Evolutionary conservation across 345 rosid genomes (phyloP).

Genomic region (Hirschfeldia incana): DNA sequence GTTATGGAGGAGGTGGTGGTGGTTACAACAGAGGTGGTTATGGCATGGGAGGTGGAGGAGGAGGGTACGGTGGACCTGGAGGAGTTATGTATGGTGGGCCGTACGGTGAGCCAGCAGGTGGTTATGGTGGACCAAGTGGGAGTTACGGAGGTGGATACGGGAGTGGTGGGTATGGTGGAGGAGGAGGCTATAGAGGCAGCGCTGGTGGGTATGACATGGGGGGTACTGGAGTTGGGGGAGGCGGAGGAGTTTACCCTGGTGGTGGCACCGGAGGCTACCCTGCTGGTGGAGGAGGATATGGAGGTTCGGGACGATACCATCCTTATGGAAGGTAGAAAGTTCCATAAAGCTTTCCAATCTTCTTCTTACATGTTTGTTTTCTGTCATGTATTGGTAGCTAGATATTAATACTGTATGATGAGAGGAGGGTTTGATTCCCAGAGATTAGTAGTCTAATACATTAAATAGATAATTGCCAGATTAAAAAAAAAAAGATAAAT

Average conservation of each 20-base stretch:
- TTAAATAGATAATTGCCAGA: constrained; percentile 28
- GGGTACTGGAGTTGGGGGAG: constrained; percentile 52
- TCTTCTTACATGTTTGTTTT: background rate
- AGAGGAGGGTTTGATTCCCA: constrained; percentile 31
- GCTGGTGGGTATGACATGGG: constrained; percentile 48
- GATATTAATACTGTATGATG: constrained; percentile 29
- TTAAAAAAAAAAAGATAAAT: too few species aligned
- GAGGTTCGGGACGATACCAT: constrained; percentile 74
- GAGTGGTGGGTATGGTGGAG: constrained; percentile 43
- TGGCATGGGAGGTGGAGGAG: constrained; percentile 64
- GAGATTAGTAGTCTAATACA: constrained; percentile 19
- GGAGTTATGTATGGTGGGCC: constrained; percentile 68
- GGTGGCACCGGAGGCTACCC: constrained; percentile 42
- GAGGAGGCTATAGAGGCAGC: constrained; percentile 46
- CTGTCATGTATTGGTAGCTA: constrained; percentile 11
- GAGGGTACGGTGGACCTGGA: constrained; percentile 49
- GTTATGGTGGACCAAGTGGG: constrained; percentile 40
- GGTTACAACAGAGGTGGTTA: constrained; percentile 71
- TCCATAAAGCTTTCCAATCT: constrained; percentile 12
- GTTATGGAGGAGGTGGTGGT: constrained; percentile 61
- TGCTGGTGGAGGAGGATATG: constrained; percentile 63
- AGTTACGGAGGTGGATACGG: constrained; percentile 52
- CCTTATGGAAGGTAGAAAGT: constrained; percentile 78
- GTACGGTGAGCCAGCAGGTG: constrained; percentile 46
- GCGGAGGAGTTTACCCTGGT: constrained; percentile 45